Percentiles rank a stretch among this genome's conserved stretches.
Conservation (phyloP, 129 eudicot species). For the Tagetes patula region DNA sequence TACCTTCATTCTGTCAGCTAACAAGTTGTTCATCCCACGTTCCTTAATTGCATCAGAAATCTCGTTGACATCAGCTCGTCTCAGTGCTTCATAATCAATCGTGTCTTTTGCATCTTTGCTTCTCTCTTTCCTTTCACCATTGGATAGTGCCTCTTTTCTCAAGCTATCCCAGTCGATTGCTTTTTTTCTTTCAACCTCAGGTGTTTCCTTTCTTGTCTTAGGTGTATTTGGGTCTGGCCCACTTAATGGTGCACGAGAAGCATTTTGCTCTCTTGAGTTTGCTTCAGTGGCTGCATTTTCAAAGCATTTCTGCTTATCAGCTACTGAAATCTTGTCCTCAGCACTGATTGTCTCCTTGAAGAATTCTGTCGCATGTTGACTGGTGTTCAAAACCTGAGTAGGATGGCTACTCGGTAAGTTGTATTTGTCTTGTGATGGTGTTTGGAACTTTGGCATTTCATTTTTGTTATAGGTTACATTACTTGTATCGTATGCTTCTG, state of each 20-base stretch:
- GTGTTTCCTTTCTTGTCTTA: slow-evolving; percentile 48
- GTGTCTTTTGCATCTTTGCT: slow-evolving; percentile 62
- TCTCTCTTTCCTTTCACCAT: slow-evolving; percentile 47
- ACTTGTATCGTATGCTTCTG: slow-evolving; percentile 14
- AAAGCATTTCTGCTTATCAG: slow-evolving; percentile 19
- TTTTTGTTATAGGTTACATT: background rate
- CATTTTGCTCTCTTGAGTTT: slow-evolving; percentile 32
- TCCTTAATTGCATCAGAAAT: slow-evolving; percentile 74
- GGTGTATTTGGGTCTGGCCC: slow-evolving; percentile 27
- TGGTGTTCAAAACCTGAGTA: background rate
- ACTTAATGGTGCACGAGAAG: slow-evolving; percentile 33
- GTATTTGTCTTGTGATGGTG: background rate
- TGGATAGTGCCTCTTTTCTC: slow-evolving; percentile 54
- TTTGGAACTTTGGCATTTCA: slow-evolving; percentile 11
- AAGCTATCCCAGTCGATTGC: slow-evolving; percentile 78
- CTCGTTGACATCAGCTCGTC: slow-evolving; percentile 63
- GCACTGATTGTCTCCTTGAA: slow-evolving; percentile 13
- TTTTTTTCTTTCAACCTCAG: slow-evolving; percentile 45
- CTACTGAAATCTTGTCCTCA: slow-evolving; percentile 26
- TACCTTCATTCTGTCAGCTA: slow-evolving; percentile 91
- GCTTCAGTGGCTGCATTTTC: slow-evolving; percentile 29
- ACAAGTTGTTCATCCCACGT: slow-evolving; percentile 95
- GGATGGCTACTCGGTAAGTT: background rate
- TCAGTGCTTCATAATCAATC: slow-evolving; percentile 78
- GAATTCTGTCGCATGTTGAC: background rate